phyloP scores from a whole-genome alignment of 2,329 filamentous ascomycete species.

The Pezicula radicicola region DNA sequence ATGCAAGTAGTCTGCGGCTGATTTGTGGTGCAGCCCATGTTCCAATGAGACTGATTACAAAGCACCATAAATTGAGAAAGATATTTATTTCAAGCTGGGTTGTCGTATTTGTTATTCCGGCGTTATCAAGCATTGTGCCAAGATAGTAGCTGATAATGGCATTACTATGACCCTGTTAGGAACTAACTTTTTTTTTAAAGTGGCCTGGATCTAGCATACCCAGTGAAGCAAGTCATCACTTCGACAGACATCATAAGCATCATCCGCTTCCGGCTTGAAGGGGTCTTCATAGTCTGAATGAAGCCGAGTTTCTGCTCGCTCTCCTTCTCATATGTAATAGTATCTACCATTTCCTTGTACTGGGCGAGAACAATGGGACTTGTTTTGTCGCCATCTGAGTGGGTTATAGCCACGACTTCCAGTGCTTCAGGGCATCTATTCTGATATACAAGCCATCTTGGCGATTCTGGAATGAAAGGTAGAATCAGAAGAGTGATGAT shows the following conservation, averaged over 20 bases:
- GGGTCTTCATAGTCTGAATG: constrained; percentile 28
- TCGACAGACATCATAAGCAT: neutral
- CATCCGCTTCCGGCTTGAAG: neutral
- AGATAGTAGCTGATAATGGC: neutral
- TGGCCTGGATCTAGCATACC: no score
- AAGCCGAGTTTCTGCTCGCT: constrained; percentile 32
- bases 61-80: neutral
- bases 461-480: constrained; percentile 1
- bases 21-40: neutral
- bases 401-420: neutral
- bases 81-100: neutral
- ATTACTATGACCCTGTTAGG: neutral
- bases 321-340: constrained; percentile 40
- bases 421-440: neutral
- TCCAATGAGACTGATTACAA: neutral
- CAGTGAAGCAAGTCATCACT: neutral
- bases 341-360: neutral
- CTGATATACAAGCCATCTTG: constrained; percentile 1
- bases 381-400: neutral
- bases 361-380: neutral
- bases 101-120: neutral
- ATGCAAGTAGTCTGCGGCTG: neutral
- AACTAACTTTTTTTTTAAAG: no score
- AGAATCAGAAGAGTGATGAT: neutral
- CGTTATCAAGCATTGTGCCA: neutral